Evolutionary conservation across 345 rosid species (phyloP), one percentile per base, ranked within the genome.

Genomic region (Salix brachista): DNA sequence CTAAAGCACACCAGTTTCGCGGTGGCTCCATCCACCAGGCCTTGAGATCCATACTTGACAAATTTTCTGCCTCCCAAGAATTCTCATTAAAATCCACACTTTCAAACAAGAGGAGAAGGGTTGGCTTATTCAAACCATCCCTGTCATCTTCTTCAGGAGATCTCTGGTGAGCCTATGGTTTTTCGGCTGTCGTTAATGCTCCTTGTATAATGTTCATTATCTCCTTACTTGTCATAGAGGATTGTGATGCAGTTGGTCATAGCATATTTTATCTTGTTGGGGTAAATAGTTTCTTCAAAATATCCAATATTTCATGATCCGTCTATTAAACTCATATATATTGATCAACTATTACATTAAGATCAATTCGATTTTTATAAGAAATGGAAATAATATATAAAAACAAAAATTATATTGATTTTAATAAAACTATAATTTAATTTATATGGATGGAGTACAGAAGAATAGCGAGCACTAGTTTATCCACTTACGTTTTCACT

Each of bases 21-120:
- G 34, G 34, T 32, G 34, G 34, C 34, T 81, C 81, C 9, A 74
- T 85, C 74, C 83, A 76, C 19, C 75, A 79, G 66, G 80, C 89
- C 26, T 48, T 84, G 62, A 79, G 72, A 48, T 86, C 89, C 68
- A 78, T 87, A 44, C 73, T 88, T 46, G 90, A 87, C 30, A 91
- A 84, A 81, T 83, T 82, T 66, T 78, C 79, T 16, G 76, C 73
- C 37, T 82, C 80, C 1, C 71, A 76, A 0, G 91, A 89, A 67
- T 85, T 85, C 80, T 85, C 86, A 0, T 78, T 85, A 7, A 79
- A 84, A 67, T 71, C 83, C 5, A 75, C 83, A 18, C 76, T 81
- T 67, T 79, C 87, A 0, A 83, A 73, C 78, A 90, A 87, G 81
- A 89, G 83, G 72, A 84, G 75, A 69, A 84, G 87, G 82, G 48